Base-by-base conservation (phyloP, 2,329 filamentous ascomycete species). In the Aplosporella prunicola region DNA sequence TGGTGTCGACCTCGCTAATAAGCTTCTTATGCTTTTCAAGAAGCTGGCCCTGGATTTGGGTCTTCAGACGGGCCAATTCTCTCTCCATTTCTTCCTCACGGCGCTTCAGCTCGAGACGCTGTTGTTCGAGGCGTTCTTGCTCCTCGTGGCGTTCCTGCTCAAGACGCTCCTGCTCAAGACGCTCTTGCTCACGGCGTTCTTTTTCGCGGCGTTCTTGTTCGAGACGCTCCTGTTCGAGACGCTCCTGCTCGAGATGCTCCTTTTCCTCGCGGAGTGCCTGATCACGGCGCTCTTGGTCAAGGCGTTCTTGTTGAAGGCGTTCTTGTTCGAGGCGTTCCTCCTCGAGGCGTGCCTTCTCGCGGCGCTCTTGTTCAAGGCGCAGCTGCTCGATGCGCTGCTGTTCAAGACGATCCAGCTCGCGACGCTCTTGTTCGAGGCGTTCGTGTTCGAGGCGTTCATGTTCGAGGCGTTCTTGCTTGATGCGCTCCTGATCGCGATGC, bases 401-500 rank as follows among this genome's bases (percentile, higher is more conserved):
- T 14, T 39, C 17, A 8, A 30, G 14, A 30, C 15, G 11, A 9
- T n/a, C 28, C 28, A n/a, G n/a, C n/a, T n/a, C n/a, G n/a, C n/a
- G n/a, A n/a, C 15, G 13, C 26, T 38, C 32, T 34, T 26, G 14
- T 20, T 38, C 16, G 17, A 16, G 7, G 30, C 30, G 30, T 18
- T 38, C 35, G 17, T 14, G 15, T 18, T 38, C 25, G 11, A 2
- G 34, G 15, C 11, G 24, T 13, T 22, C 24, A 3, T 14, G 14
- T 25, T 35, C 22, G 10, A 25, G 20, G 9, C 13, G n/a, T 8
- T 5, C 32, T 8, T 13, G 20, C n/a, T 33, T n/a, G 14, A 35
- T 2, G 24, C 23, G 33, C 9, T 30, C 35, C 3, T n/a, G 24
- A 16, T 37, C 26, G 16, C 29, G 23, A 9, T 28, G n/a, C 22